A percentile compares a stretch with the other conserved stretches of the same genome.
These are phyloP conservation scores for Cladophialophora immunda DNA, from an alignment of 2,329 filamentous ascomycete species.

Conservation along the genomic window DNA sequence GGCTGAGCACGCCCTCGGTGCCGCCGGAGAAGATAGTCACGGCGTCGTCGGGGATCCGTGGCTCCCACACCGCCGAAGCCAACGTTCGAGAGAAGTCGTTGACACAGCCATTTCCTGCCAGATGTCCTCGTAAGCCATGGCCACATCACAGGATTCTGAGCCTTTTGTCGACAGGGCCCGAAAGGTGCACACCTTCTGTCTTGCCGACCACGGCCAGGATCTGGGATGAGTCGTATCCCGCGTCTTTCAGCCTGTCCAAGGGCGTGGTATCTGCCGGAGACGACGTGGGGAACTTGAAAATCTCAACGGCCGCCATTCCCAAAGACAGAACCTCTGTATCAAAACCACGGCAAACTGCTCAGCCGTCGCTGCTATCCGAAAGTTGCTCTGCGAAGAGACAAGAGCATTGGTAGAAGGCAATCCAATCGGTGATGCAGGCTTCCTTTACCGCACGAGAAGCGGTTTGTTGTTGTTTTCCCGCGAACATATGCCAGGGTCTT, in stretches of 20 bases:
- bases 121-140: no score
- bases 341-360: no score
- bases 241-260: constrained; percentile 40
- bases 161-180: no score
- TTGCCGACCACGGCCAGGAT: constrained; percentile 47
- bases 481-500: no score
- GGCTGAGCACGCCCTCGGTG: constrained; percentile 46
- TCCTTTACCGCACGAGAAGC: neutral
- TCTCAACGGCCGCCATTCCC: constrained; percentile 43
- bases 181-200: constrained; percentile 45
- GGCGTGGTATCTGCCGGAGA: constrained; percentile 46
- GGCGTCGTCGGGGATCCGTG: constrained; percentile 42
- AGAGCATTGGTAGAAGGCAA: neutral
- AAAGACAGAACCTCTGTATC: neutral
- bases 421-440: neutral
- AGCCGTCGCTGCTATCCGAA: no score
- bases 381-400: neutral
- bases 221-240: constrained; percentile 43
- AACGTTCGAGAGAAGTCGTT: constrained; percentile 49
- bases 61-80: constrained; percentile 45
- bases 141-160: no score
- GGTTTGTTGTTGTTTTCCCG: neutral
- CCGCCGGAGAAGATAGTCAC: constrained; percentile 47
- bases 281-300: constrained; percentile 46
- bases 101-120: constrained; percentile 47